Evolutionary conservation across 2,329 filamentous ascomycete genomes (phyloP), one percentile per base, ranked within the genome.

Genomic region (Magnaporthiopsis incrustans): DNA sequence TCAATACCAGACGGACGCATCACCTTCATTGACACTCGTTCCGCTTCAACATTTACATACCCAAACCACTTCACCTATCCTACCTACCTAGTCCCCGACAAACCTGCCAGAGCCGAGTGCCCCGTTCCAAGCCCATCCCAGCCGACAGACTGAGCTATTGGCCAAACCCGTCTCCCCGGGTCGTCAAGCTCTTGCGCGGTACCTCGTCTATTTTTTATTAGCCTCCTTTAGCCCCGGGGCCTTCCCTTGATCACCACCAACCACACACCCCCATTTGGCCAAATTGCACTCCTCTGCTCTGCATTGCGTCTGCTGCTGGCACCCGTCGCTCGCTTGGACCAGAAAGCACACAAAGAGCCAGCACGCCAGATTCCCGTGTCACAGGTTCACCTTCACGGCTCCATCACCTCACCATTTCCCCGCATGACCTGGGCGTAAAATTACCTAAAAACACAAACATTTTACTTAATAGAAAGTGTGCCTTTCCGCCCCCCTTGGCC

Each of bases 391-490:
- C 25, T 30, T 30, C 62, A 25, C 56, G 56, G 15, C 56, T 59
- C 62, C 56, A 59, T 59, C 62, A 27, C 53, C 33, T 63, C 62
- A 63, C 57, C 56, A 50, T 69, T 78, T 77, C 77, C 77, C 77
- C 77, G 76, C 77, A 77, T 75, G 72, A 63, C 44, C 59, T 61
- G 65, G 60, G 57, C 64, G 67, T 66, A 67, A 69, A 75, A 71
- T 81, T 81, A 80, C 78, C 77, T 81, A 81, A 81, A 72, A 76
- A 67, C 66, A 68, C 69, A 70, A 66, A 69, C 66, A 66, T 68
- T 77, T 80, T 78, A 80, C 78, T 80, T n/a, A 80, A 81, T 76
- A 78, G 73, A 77, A 79, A 79, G 68, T 56, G 68, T 68, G 32
- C 63, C 27, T 60, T 50, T 56, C 27, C 27, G 44, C 50, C 32